phyloP scores from a whole-genome alignment of 306 rosid genomes.

The cucumber (Cucumis sativus) region DNA sequence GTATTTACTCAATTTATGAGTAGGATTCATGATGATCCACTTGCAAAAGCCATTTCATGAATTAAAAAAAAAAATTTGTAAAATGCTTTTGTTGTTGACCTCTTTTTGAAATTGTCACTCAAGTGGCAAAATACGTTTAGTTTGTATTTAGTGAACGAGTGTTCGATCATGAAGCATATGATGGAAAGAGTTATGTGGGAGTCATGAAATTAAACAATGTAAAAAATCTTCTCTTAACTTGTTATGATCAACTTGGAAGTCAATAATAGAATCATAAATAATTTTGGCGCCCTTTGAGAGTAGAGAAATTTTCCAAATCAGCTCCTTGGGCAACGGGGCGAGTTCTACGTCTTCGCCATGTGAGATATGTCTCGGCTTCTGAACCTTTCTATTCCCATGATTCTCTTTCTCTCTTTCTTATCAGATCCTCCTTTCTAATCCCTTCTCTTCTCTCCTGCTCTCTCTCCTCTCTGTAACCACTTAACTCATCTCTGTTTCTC shows the following conservation, averaged over 20 bases:
- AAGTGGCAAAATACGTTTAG: too few relatives aligned
- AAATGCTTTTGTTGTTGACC: too few relatives aligned
- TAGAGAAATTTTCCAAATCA: background rate
- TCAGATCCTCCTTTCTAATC: slow-evolving; percentile 11
- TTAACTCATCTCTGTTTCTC: slow-evolving; percentile 18
- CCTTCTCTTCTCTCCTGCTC: slow-evolving; percentile 25
- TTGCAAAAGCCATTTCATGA: too few relatives aligned
- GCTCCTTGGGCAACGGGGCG: slow-evolving; percentile 35
- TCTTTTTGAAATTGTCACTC: too few relatives aligned
- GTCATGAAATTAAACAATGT: background rate
- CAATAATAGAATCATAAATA: background rate
- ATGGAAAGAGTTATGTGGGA: too few relatives aligned
- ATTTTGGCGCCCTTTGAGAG: slow-evolving; percentile 8
- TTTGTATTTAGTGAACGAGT: too few relatives aligned
- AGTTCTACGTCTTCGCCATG: slow-evolving; percentile 54
- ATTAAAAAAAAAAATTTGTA: too few relatives aligned
- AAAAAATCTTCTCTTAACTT: too few relatives aligned
- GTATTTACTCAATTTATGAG: too few relatives aligned
- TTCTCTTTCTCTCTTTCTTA: slow-evolving; percentile 11
- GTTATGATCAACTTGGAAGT: background rate
- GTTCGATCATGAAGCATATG: too few relatives aligned
- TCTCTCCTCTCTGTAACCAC: slow-evolving; percentile 43
- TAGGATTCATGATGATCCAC: too few relatives aligned
- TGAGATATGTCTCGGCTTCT: slow-evolving; percentile 59
- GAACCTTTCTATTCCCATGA: slow-evolving; percentile 31